These are phyloP conservation scores for Myriosclerotinia scirpicola DNA, from an alignment of 2,329 filamentous ascomycete species.

Conservation along the genomic window DNA sequence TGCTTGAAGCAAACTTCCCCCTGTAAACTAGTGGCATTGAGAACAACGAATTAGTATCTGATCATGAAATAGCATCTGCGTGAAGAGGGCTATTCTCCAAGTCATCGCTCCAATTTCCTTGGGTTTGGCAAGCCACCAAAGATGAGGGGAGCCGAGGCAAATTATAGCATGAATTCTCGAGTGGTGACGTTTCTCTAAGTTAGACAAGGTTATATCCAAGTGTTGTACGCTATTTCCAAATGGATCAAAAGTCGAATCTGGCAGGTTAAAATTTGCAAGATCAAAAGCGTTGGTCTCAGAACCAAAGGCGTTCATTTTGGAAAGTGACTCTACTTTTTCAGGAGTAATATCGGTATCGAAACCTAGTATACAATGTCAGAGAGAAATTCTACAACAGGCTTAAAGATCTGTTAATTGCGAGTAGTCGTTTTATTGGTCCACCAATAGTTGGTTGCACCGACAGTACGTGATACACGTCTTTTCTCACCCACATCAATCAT, in stretches of 20 bases:
- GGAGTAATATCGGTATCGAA: neutral
- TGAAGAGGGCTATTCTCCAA: neutral
- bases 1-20: conserved; percentile 7
- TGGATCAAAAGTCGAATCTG: neutral
- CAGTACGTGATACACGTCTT: no score
- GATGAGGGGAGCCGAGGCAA: neutral
- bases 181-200: neutral
- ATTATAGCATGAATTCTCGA: neutral
- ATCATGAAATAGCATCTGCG: conserved; percentile 14
- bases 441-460: conserved; percentile 22
- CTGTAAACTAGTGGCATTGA: conserved; percentile 20
- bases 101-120: neutral
- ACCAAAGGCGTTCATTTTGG: neutral
- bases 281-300: neutral
- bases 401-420: conserved; percentile 7
- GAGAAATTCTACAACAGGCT: neutral
- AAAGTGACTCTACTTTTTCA: neutral
- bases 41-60: conserved; percentile 22
- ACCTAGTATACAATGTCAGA: conserved; percentile 3
- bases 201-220: neutral
- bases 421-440: conserved; percentile 22
- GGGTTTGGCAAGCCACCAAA: neutral
- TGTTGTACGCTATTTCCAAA: neutral
- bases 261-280: neutral
- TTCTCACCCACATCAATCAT: no score